Conservation (phyloP, 2,329 filamentous ascomycete species). For the Periconia sp. region DNA sequence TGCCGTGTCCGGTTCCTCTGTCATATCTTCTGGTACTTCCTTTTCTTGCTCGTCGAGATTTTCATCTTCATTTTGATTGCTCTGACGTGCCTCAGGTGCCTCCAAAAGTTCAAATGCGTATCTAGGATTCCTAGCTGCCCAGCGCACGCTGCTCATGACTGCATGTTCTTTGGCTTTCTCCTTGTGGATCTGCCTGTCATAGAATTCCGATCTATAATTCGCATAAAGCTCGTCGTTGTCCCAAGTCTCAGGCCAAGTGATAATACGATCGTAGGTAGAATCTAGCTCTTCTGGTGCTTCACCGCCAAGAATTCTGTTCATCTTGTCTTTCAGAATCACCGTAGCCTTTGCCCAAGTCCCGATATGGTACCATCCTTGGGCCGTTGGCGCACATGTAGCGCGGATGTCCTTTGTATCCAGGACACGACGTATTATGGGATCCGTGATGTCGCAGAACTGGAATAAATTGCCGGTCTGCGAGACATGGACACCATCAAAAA, state of each 20-base stretch:
- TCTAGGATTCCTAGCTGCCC: constrained; percentile 38
- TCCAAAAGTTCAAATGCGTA: constrained; percentile 43
- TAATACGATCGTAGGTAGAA: constrained; percentile 36
- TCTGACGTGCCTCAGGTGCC: constrained; percentile 9
- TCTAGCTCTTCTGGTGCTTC: constrained; percentile 40
- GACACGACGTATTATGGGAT: constrained; percentile 72
- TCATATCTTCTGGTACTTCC: constrained; percentile 38
- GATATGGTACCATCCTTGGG: constrained; percentile 83
- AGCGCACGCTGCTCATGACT: constrained; percentile 40
- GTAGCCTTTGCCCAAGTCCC: constrained; percentile 84
- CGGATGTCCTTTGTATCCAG: constrained; percentile 65
- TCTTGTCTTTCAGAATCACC: constrained; percentile 86
- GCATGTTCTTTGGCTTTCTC: constrained; percentile 36
- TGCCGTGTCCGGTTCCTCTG: constrained; percentile 34
- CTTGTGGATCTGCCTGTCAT: constrained; percentile 25
- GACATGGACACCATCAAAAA: constrained; percentile 81
- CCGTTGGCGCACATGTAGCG: constrained; percentile 50
- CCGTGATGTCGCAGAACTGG: constrained; percentile 91
- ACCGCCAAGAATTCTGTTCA: constrained; percentile 54
- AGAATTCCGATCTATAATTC: constrained; percentile 35
- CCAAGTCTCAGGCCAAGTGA: constrained; percentile 41
- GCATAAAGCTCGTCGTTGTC: constrained; percentile 37
- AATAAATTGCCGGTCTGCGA: constrained; percentile 86
- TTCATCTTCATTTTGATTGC: constrained; percentile 14
- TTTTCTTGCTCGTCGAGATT: constrained; percentile 22